A percentile compares a stretch with the other conserved stretches of the same genome.
Evolutionary conservation across 306 rosid genomes (phyloP).

Genomic region (Styphnolobium japonicum): DNA sequence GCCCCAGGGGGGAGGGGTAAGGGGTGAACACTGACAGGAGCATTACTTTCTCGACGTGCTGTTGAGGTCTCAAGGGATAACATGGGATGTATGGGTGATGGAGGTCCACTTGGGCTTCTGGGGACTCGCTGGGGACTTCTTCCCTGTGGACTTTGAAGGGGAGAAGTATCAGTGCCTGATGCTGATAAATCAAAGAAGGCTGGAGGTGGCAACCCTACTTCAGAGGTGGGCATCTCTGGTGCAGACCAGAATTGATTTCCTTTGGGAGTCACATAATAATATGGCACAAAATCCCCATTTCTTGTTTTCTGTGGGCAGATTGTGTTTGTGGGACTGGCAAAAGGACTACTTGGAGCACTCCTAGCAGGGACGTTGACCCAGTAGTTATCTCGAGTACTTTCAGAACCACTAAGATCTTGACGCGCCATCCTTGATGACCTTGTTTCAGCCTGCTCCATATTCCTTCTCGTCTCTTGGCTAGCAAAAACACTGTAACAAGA

Average conservation of each 20-base stretch:
- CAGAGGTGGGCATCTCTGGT: slow-evolving; percentile 53
- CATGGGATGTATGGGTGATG: slow-evolving; percentile 47
- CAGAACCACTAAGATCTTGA: slow-evolving; percentile 24
- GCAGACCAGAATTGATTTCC: slow-evolving; percentile 71
- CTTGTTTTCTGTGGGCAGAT: slow-evolving; percentile 48
- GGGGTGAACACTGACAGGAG: slow-evolving; percentile 58
- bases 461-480: slow-evolving; percentile 30
- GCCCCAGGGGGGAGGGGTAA: slow-evolving; percentile 87
- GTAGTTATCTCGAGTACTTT: slow-evolving; percentile 26
- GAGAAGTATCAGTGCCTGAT: slow-evolving; percentile 44
- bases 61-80: slow-evolving; percentile 34
- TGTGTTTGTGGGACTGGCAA: slow-evolving; percentile 44
- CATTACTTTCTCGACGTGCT: slow-evolving; percentile 45
- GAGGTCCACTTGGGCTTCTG: slow-evolving; percentile 49
- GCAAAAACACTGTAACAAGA: slow-evolving; percentile 47
- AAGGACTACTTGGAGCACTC: slow-evolving; percentile 60
- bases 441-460: slow-evolving; percentile 31
- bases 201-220: slow-evolving; percentile 43
- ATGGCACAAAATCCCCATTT: slow-evolving; percentile 39
- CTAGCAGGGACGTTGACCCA: slow-evolving; percentile 37
- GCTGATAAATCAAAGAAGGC: slow-evolving; percentile 45
- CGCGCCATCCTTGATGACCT: slow-evolving; percentile 31
- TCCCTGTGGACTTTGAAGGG: slow-evolving; percentile 56
- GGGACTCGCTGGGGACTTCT: slow-evolving; percentile 38
- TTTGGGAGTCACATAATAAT: slow-evolving; percentile 35